A percentile compares a stretch with the other conserved stretches of the same genome.
phyloP scores from a whole-genome alignment of 75 land plant species.

The Pinus taeda region DNA sequence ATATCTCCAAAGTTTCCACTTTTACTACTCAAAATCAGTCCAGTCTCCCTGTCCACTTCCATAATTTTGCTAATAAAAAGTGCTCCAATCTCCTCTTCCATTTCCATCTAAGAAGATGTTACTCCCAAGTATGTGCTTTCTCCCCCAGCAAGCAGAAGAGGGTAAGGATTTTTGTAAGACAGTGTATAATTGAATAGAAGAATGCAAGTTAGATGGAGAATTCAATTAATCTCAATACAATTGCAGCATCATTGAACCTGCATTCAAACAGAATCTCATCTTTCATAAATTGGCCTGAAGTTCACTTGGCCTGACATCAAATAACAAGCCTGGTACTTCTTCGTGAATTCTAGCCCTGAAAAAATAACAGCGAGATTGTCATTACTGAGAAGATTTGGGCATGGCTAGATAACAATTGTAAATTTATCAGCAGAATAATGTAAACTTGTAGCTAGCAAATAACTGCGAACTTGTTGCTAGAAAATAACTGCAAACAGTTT shows the following conservation, averaged over 20 bases:
- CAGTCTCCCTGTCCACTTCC: too few species aligned
- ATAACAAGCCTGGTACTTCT: background rate
- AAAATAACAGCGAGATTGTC: background rate
- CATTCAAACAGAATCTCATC: background rate
- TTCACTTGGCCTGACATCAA: background rate
- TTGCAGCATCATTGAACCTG: background rate
- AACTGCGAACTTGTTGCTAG: background rate
- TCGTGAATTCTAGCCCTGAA: background rate
- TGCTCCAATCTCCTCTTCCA: too few species aligned
- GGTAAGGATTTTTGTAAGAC: background rate
- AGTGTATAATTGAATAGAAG: background rate
- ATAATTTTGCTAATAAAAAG: too few species aligned
- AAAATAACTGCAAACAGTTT: background rate
- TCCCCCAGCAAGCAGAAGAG: too few species aligned
- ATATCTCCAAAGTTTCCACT: background rate
- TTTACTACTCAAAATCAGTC: background rate
- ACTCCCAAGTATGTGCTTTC: background rate
- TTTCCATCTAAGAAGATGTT: background rate
- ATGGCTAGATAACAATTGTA: background rate
- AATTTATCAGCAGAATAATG: background rate
- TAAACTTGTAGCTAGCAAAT: background rate
- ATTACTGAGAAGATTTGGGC: background rate
- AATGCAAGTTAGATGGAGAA: background rate
- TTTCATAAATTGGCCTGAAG: slow-evolving; percentile 1
- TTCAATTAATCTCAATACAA: background rate